Base-by-base conservation (phyloP, 805 yeast species). In the Wickerhamomyces silvicola region DNA sequence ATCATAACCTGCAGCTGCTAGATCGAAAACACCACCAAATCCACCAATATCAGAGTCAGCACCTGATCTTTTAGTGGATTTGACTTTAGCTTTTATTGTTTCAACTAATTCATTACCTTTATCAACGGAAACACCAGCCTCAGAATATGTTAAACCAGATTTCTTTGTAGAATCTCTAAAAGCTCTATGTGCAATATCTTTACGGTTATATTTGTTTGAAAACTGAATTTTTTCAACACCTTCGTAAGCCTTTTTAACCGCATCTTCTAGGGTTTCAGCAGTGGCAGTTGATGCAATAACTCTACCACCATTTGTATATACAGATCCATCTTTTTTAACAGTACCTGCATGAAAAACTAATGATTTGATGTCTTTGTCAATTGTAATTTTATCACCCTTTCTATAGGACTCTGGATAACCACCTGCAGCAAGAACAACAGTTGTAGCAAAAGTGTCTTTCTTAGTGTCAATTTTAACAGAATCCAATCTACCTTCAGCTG, bases 31-130 rank as follows among this genome's bases (percentile, higher is more conserved):
- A 45, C 99, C 99, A 45, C 99, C 99, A 54, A 92, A 92, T 2
- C 99, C 99, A 54, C 99, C 99, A 48, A 92, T 92, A 47, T 87
- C 95, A 11, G 97, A 84, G 53, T 92, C 96, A 22, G 99, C 92
- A 51, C 99, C 99, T 21, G 94, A 70, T 62, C 99, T 80, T 24
- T 82, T 78, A 8, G 99, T 92, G 6, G 95, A 81, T 57, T 81
- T 85, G 31, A 92, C 99, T 61, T 79, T 75, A 31, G 78, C 75
- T 62, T 92, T 92, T 62, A 92, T 92, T 48, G 80, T 78, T 56
- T 88, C 88, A 27, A 92, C 97, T 35, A 92, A 73, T 46, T 70
- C 55, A 62, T 92, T 92, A 46, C 99, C 99, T 39, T 83, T 81
- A 56, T 92, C 99, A 28, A 92, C 97, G 31, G 96, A 86, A 24